Evolutionary conservation across 345 rosid species (phyloP).

Genomic region (Euclidium syriacum): DNA sequence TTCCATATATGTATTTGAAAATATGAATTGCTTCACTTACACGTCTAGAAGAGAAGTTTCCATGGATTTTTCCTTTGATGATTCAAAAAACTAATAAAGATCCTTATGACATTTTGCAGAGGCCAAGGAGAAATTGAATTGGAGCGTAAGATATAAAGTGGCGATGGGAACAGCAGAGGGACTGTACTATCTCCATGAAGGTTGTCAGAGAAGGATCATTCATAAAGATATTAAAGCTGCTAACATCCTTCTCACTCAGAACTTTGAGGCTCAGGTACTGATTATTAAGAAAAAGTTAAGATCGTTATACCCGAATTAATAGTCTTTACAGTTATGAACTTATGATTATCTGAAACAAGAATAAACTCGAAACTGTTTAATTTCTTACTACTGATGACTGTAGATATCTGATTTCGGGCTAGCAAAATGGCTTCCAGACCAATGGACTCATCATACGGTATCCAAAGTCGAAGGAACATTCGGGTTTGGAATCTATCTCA

Average conservation of each 20-base stretch:
- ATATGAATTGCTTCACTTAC: too few species aligned
- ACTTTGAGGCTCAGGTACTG: slow-evolving; percentile 76
- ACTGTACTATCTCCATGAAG: slow-evolving; percentile 77
- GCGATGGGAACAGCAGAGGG: slow-evolving; percentile 83
- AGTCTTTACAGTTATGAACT: background rate
- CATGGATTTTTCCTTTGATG: too few species aligned
- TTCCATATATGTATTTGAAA: too few species aligned
- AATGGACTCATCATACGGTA: slow-evolving; percentile 85
- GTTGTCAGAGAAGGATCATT: slow-evolving; percentile 87
- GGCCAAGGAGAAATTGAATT: slow-evolving; percentile 52
- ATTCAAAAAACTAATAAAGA: background rate
- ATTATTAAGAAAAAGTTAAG: background rate
- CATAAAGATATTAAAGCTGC: slow-evolving; percentile 94
- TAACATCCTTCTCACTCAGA: slow-evolving; percentile 76
- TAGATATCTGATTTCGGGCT: slow-evolving; percentile 97
- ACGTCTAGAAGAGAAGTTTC: too few species aligned
- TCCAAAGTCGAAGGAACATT: slow-evolving; percentile 90
- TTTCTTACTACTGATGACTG: background rate
- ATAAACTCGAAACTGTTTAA: background rate
- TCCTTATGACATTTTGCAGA: slow-evolving; percentile 31
- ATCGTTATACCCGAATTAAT: background rate
- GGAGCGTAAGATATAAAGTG: slow-evolving; percentile 64
- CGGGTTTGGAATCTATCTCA: slow-evolving; percentile 50
- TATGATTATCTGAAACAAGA: background rate
- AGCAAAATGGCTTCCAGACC: slow-evolving; percentile 93